These are phyloP conservation scores for Solanum dulcamara DNA, from an alignment of 257 asterid genomes.

Conservation along the genomic window DNA sequence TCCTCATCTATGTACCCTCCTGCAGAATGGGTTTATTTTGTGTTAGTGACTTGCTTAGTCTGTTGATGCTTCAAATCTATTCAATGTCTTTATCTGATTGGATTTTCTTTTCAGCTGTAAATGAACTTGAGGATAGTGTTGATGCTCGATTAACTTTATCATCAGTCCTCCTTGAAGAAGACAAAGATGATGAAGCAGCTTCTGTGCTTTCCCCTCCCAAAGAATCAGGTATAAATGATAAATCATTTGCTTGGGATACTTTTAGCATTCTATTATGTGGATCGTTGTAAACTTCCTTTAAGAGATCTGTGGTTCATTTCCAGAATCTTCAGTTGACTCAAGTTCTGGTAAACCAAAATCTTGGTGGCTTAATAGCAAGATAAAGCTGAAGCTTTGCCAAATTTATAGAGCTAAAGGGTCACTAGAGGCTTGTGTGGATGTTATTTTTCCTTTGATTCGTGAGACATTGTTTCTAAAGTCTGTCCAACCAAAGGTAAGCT, in stretches of 20 bases:
- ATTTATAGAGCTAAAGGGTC: conserved; percentile 64
- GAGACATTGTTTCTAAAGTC: conserved; percentile 54
- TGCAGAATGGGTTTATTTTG: neutral
- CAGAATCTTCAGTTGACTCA: conserved; percentile 24
- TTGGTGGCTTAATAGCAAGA: conserved; percentile 75
- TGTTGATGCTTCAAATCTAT: neutral
- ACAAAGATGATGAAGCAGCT: conserved; percentile 73
- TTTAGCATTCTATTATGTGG: neutral
- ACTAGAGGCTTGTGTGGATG: conserved; percentile 48
- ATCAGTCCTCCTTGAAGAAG: conserved; percentile 72
- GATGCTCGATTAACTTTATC: conserved; percentile 66
- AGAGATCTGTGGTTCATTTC: neutral
- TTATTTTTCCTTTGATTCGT: conserved; percentile 58
- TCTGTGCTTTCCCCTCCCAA: conserved; percentile 71
- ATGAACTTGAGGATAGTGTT: conserved; percentile 37
- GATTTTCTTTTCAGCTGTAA: conserved; percentile 34
- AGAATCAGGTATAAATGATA: conserved; percentile 35
- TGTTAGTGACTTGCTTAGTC: neutral
- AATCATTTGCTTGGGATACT: conserved; percentile 1
- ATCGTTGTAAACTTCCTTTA: neutral
- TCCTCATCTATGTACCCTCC: neutral
- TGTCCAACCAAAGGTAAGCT: conserved; percentile 42
- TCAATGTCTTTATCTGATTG: neutral
- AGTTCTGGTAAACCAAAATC: conserved; percentile 19
- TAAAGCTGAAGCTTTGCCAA: conserved; percentile 70